Conservation (phyloP, 2,329 filamentous ascomycete species). For the Aspergillus nomiae region DNA sequence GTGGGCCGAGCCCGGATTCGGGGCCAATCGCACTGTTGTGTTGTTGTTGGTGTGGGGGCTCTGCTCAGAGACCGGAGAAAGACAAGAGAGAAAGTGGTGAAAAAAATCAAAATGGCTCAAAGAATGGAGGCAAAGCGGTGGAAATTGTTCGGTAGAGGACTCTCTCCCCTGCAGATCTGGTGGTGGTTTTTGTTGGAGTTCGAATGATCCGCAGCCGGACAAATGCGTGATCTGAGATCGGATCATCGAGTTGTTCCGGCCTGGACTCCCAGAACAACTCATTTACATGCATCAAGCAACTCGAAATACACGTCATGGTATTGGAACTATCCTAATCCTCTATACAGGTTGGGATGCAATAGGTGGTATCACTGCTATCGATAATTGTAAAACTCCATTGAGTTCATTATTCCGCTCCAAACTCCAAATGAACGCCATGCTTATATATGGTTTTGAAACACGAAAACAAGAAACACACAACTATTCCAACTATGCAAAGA, state of each 20-base stretch:
- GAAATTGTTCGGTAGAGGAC: not conserved
- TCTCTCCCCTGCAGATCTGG: constrained; percentile 1
- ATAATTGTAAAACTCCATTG: constrained; percentile 10
- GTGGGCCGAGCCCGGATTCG: constrained; percentile 3
- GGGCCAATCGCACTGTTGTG: constrained; percentile 13
- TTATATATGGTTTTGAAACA: constrained; percentile 11
- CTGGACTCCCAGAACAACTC: not conserved
- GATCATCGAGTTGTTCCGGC: constrained; percentile 22
- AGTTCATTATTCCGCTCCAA: constrained; percentile 10
- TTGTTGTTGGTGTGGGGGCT: not conserved
- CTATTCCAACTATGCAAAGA: constrained; percentile 1
- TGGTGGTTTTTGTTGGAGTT: constrained; percentile 4
- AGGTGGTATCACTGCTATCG: constrained; percentile 20
- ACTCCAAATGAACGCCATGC: constrained; percentile 19
- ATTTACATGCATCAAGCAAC: not conserved
- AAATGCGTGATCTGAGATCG: constrained; percentile 9
- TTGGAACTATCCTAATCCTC: constrained; percentile 1
- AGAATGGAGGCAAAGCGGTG: not conserved
- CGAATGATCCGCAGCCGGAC: constrained; percentile 9
- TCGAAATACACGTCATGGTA: not conserved
- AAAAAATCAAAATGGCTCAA: not conserved
- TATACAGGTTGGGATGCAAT: not conserved
- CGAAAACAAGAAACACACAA: constrained; percentile 4
- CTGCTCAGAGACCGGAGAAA: not conserved
- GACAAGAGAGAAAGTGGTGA: not conserved